These are phyloP conservation scores for Umbelopsis isabellina DNA, from an alignment of 192 early-diverging fungal species.

Conservation along the genomic window DNA sequence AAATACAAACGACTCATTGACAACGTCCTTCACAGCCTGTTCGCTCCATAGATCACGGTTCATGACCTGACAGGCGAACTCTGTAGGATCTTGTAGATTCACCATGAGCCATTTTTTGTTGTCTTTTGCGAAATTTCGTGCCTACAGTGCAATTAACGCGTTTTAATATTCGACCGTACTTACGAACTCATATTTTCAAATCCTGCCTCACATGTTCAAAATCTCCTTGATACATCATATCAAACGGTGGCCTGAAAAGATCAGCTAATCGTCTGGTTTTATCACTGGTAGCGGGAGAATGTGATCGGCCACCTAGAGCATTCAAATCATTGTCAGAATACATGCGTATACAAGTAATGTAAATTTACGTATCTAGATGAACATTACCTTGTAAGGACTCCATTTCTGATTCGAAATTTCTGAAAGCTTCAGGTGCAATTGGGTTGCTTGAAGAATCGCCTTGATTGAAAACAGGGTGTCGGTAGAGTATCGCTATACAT, in stretches of 20 bases:
- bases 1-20: slow-evolving; percentile 84
- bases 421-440: slow-evolving; percentile 58
- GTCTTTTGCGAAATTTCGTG: slow-evolving; percentile 60
- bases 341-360: no score
- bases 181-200: background rate
- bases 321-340: no score
- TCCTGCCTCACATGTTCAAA: slow-evolving; percentile 62
- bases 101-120: slow-evolving; percentile 83
- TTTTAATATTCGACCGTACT: background rate
- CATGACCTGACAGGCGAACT: slow-evolving; percentile 87
- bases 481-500: slow-evolving; percentile 6
- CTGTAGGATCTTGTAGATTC: slow-evolving; percentile 81
- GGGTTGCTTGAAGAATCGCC: slow-evolving; percentile 53
- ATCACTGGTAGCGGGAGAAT: slow-evolving; percentile 29
- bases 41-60: slow-evolving; percentile 96
- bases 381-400: slow-evolving; percentile 49
- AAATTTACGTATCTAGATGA: no score
- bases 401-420: slow-evolving; percentile 69
- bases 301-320: background rate
- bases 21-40: slow-evolving; percentile 69
- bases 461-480: slow-evolving; percentile 40
- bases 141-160: slow-evolving; percentile 37
- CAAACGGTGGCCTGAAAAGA: slow-evolving; percentile 84
- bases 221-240: slow-evolving; percentile 80
- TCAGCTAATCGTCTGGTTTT: slow-evolving; percentile 68